A percentile compares a stretch with the other conserved stretches of the same genome.
phyloP scores from a whole-genome alignment of 345 rosid genomes.

The Euphorbia tirucalli region DNA sequence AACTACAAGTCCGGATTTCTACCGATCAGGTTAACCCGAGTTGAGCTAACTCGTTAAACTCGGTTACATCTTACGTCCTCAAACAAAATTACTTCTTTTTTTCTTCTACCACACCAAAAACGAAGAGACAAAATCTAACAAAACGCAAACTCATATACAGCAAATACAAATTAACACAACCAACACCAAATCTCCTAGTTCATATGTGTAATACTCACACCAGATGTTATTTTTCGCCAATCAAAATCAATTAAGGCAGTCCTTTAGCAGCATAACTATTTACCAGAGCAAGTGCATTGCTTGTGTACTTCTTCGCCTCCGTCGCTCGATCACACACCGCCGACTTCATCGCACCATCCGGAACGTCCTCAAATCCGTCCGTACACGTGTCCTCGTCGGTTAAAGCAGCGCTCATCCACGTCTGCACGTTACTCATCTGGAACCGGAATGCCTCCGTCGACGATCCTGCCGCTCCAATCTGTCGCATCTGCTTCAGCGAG shows the following conservation, averaged over 20 bases:
- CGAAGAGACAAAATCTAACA: neutral
- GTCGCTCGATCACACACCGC: constrained; percentile 40
- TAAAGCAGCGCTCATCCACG: constrained; percentile 94
- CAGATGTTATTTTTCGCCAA: neutral
- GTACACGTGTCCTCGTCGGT: constrained; percentile 94
- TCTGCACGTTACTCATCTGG: constrained; percentile 74
- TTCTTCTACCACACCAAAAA: neutral
- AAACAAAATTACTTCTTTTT: neutral
- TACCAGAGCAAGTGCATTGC: constrained; percentile 76
- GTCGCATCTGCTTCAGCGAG: constrained; percentile 67
- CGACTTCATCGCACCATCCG: constrained; percentile 27
- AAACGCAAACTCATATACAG: neutral
- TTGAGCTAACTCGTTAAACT: constrained; percentile 17
- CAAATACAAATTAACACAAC: neutral
- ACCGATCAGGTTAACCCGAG: constrained; percentile 20
- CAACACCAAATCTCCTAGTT: neutral
- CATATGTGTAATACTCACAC: neutral
- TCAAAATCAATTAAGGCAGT: constrained; percentile 17
- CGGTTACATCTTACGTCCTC: constrained; percentile 2
- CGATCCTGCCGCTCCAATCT: constrained; percentile 37
- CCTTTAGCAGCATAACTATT: constrained; percentile 59
- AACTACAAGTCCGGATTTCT: neutral
- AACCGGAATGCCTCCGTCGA: constrained; percentile 53
- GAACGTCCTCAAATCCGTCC: constrained; percentile 69
- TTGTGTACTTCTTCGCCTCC: constrained; percentile 61